These are phyloP conservation scores for Thelephora terrestris DNA, from an alignment of 1,284 basidiomycete species.

Conservation along the genomic window DNA sequence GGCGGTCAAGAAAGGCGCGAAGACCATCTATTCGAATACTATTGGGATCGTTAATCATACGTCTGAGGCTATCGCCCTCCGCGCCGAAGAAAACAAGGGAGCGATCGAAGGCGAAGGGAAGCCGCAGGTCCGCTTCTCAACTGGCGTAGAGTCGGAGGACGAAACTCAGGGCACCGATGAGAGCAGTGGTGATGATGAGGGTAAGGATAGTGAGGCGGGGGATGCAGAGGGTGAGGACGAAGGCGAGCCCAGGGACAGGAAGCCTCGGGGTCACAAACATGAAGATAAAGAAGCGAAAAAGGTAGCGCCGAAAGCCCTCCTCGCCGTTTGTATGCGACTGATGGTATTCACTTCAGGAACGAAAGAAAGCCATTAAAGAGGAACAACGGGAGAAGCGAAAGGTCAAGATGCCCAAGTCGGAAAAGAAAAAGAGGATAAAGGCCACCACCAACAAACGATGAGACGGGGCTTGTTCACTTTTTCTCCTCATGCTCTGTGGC, in stretches of 20 bases:
- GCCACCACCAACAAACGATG: conserved; percentile 22
- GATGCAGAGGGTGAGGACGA: conserved; percentile 25
- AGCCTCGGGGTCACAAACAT: conserved; percentile 75
- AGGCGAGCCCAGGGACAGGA: conserved; percentile 35
- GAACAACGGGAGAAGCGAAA: conserved; percentile 83
- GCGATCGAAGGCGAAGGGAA: conserved; percentile 10
- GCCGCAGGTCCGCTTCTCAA: neutral
- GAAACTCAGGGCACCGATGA: conserved; percentile 12
- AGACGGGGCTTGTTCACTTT: neutral
- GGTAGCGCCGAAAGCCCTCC: conserved; percentile 31
- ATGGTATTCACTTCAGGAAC: conserved; percentile 44
- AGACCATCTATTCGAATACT: conserved; percentile 78
- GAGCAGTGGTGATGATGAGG: conserved; percentile 10
- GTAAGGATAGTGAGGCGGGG: conserved; percentile 25
- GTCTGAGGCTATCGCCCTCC: neutral
- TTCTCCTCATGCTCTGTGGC: neutral
- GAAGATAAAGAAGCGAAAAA: conserved; percentile 91
- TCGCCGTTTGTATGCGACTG: conserved; percentile 6
- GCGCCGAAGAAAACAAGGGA: conserved; percentile 10
- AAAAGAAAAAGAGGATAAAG: conserved; percentile 83
- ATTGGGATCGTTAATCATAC: conserved; percentile 60
- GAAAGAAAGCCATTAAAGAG: conserved; percentile 82
- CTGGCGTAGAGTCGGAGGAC: neutral
- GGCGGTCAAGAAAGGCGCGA: conserved; percentile 48
- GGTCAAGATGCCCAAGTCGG: conserved; percentile 87